A percentile compares a stretch with the other conserved stretches of the same genome.
Evolutionary conservation across 441 rosid genomes (phyloP).

Genomic region (Biscutella laevigata): DNA sequence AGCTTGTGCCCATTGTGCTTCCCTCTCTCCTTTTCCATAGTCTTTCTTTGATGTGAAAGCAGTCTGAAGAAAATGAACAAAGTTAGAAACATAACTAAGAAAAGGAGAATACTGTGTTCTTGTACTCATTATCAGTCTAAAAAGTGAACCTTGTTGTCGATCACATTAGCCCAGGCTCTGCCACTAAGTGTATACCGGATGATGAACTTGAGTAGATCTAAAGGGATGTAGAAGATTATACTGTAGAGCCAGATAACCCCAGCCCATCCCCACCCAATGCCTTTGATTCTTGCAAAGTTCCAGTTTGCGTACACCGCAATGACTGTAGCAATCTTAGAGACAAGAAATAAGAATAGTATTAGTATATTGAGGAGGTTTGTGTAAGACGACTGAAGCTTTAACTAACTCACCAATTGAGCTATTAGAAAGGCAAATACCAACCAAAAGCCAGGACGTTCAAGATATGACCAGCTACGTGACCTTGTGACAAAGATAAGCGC

Average conservation of each 20-base stretch:
- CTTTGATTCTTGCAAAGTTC: conserved; percentile 47
- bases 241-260: conserved; percentile 64
- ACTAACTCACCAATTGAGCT: conserved; percentile 49
- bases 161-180: conserved; percentile 27
- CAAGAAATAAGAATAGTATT: conserved; percentile 8
- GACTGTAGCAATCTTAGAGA: conserved; percentile 44
- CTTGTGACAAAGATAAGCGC: conserved; percentile 73
- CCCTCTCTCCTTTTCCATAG: conserved; percentile 56
- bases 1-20: conserved; percentile 66
- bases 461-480: conserved; percentile 62
- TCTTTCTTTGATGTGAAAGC: conserved; percentile 77
- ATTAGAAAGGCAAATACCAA: conserved; percentile 42
- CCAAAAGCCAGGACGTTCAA: conserved; percentile 60
- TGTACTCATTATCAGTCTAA: background rate
- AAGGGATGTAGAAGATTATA: conserved; percentile 37
- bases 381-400: conserved; percentile 1
- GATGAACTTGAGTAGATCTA: conserved; percentile 34
- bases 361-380: conserved; percentile 2
- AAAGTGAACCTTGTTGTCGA: conserved; percentile 25
- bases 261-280: conserved; percentile 72
- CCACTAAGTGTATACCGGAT: conserved; percentile 28
- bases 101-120: background rate
- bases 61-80: conserved; percentile 29
- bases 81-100: background rate
- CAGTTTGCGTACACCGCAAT: conserved; percentile 54